Evolutionary conservation across 306 rosid genomes (phyloP).

Genomic region (Lupinus albus): DNA sequence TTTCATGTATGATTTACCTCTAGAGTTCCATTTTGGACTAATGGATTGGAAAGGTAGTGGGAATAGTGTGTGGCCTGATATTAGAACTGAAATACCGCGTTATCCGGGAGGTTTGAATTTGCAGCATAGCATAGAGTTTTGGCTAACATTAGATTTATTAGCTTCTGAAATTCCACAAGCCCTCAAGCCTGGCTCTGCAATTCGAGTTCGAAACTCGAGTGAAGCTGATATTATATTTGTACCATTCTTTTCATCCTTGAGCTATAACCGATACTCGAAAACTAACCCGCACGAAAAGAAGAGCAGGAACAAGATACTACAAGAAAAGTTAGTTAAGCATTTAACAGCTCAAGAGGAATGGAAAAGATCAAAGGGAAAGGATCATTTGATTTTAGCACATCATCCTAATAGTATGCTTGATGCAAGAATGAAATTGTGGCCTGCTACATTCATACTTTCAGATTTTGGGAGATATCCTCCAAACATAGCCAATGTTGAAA

Average conservation of each 20-base stretch:
- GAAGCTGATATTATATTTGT: constrained; percentile 77
- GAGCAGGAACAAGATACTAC: constrained; percentile 56
- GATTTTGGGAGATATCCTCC: constrained; percentile 89
- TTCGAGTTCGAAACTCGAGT: constrained; percentile 60
- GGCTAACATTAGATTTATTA: constrained; percentile 78
- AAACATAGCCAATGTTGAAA: constrained; percentile 69
- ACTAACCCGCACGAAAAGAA: constrained; percentile 41
- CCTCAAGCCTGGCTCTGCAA: constrained; percentile 49
- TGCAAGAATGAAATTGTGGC: constrained; percentile 72
- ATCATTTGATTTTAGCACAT: constrained; percentile 82
- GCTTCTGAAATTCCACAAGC: constrained; percentile 63
- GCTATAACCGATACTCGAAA: constrained; percentile 62
- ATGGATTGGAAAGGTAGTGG: constrained; percentile 62
- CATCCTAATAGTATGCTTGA: constrained; percentile 79
- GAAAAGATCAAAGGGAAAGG: constrained; percentile 69
- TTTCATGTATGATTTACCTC: constrained; percentile 74
- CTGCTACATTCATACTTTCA: constrained; percentile 71
- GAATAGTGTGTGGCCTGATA: constrained; percentile 67
- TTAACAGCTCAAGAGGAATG: constrained; percentile 66
- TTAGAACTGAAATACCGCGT: constrained; percentile 51
- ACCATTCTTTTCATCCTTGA: constrained; percentile 77
- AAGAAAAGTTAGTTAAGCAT: constrained; percentile 56
- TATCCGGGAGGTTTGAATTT: constrained; percentile 81
- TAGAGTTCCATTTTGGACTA: constrained; percentile 72
- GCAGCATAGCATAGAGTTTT: constrained; percentile 82